Base-by-base conservation (phyloP, 1,139 yeast genomes). In the Zhuliangozyma parablackwelliae region DNA sequence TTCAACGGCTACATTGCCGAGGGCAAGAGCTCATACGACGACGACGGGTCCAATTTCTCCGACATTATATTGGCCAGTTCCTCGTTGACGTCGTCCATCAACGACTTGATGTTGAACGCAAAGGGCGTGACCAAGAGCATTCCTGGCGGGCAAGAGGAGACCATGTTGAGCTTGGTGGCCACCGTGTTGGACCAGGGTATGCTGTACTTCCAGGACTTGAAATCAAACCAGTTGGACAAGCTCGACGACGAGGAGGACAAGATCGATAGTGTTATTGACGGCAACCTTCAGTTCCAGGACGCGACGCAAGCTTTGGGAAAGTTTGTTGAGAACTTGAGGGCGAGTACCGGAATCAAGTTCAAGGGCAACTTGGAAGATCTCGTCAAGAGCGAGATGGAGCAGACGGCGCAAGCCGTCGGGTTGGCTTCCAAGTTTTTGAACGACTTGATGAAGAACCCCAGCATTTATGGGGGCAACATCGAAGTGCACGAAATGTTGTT, bases 1-100 rank as follows among this genome's bases (percentile, higher is more conserved):
- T 88, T 88, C 63, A 87, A 85, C 54, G 77, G 80, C 35, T 82
- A 77, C 51, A 69, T 87, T 37, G 90, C 85, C 2, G 96, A 86
- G 54, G 95, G 90, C 10, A 78, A 78, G 36, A 71, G 74, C 38
- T 51, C 60, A 3, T 64, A 62, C 35, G 59, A 61, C 30, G 87
- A 82, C 40, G 87, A 82, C 43, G 87, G 83, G 44, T 63, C 82
- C 5, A 74, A 75, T 31, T 69, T 66, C 39, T 58, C 72, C 0
- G 63, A 59, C 28, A 76, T 88, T 26, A 82, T 89, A 46, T 73
- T 77, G 48, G 69, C 85, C 1, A 77, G 86, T 35, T 80, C 86
- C 3, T 77, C 76, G 31, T 80, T 88, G 41, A 74, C 95, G 2
- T 66, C 80, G 12, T 65, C 87, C 2, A 63, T 85, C 33, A 65